phyloP scores from a whole-genome alignment of 1,284 basidiomycete species.

The Meripilus lineatus region DNA sequence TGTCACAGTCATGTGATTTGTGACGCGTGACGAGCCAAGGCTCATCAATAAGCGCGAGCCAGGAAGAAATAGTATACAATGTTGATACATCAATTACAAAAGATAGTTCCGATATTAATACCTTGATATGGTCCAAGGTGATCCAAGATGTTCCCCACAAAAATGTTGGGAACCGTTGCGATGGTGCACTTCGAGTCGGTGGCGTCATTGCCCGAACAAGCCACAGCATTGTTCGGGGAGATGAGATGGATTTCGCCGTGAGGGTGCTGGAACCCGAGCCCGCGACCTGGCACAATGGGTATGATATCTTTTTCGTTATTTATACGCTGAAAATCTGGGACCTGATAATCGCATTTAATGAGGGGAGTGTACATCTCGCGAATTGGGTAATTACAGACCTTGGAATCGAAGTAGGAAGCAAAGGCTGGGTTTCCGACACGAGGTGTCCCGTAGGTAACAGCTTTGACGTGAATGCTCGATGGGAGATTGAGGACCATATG shows the following conservation, averaged over 20 bases:
- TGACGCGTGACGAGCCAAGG: no score
- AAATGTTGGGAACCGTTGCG: conserved; percentile 39
- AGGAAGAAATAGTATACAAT: no score
- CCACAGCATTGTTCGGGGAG: conserved; percentile 22
- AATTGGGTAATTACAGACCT: conserved; percentile 12
- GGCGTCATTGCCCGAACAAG: conserved; percentile 37
- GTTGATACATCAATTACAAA: conserved; percentile 35
- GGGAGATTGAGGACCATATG: conserved; percentile 34
- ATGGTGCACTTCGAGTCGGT: conserved; percentile 43
- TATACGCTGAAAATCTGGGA: conserved; percentile 30
- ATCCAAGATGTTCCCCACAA: conserved; percentile 37
- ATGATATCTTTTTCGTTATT: conserved; percentile 35
- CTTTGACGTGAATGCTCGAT: conserved; percentile 27
- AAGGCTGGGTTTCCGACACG: conserved; percentile 32
- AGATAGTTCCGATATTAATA: conserved; percentile 45
- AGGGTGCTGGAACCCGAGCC: conserved; percentile 35
- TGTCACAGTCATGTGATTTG: no score
- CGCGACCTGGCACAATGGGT: conserved; percentile 35
- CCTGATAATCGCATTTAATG: conserved; percentile 11
- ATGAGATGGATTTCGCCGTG: conserved; percentile 34
- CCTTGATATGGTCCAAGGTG: conserved; percentile 55
- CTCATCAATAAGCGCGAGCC: no score
- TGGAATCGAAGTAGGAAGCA: conserved; percentile 28
- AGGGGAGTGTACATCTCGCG: no score
- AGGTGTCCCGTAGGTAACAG: conserved; percentile 36